Evolutionary conservation across 1,284 basidiomycete genomes (phyloP).

Genomic region (Earliella scabrosa): DNA sequence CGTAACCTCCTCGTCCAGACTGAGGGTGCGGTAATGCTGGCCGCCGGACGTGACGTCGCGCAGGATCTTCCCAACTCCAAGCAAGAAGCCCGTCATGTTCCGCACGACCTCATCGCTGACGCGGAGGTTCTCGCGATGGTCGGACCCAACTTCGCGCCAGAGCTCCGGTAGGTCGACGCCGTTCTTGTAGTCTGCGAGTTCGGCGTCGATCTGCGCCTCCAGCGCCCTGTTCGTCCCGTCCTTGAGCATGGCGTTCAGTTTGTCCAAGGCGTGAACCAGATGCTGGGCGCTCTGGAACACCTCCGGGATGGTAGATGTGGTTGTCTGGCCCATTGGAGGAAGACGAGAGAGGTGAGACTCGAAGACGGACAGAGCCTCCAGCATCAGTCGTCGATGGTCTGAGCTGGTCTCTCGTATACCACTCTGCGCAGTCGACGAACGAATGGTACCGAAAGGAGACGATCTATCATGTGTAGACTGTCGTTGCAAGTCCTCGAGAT

Average conservation of each 20-base stretch:
- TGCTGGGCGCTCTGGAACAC: constrained; percentile 61
- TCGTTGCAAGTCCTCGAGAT: constrained; percentile 14
- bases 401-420: constrained; percentile 35
- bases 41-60: constrained; percentile 52
- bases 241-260: constrained; percentile 63
- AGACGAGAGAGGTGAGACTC: constrained; percentile 63
- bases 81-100: constrained; percentile 70
- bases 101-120: constrained; percentile 78
- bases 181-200: constrained; percentile 52
- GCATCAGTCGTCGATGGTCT: constrained; percentile 70
- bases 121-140: constrained; percentile 70
- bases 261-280: constrained; percentile 67
- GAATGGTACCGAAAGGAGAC: constrained; percentile 28
- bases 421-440: constrained; percentile 23
- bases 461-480: constrained; percentile 23
- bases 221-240: constrained; percentile 58
- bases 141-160: constrained; percentile 69
- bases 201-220: constrained; percentile 73
- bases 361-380: constrained; percentile 71
- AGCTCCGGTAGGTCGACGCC: constrained; percentile 53
- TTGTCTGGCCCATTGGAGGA: constrained; percentile 45
- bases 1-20: constrained; percentile 49
- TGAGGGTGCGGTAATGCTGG: constrained; percentile 51
- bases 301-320: constrained; percentile 50
- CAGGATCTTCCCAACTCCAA: constrained; percentile 71